These are phyloP conservation scores for Ramularia endophylla DNA, from an alignment of 2,329 filamentous ascomycete species.

Conservation along the genomic window DNA sequence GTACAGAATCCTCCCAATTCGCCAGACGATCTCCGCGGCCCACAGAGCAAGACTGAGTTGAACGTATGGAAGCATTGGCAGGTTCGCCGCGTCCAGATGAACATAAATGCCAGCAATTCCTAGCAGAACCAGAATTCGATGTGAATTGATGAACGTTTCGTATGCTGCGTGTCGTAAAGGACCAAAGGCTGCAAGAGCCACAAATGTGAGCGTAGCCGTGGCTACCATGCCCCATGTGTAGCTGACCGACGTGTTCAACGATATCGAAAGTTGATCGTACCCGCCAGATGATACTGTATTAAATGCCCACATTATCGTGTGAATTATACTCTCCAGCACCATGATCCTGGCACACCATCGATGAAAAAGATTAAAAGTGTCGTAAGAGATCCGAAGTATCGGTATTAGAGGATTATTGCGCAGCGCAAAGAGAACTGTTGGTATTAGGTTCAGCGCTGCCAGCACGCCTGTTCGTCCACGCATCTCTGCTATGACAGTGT, in stretches of 20 bases:
- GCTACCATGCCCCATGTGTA: constrained; percentile 59
- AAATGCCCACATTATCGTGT: constrained; percentile 67
- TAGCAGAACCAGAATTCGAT: constrained; percentile 68
- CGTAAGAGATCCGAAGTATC: constrained; percentile 81
- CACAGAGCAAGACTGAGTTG: constrained; percentile 70
- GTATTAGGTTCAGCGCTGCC: constrained; percentile 84
- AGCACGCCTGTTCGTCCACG: constrained; percentile 81
- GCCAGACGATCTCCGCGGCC: constrained; percentile 56
- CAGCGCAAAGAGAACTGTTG: constrained; percentile 78
- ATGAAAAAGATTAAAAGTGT: constrained; percentile 90
- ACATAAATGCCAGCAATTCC: constrained; percentile 68
- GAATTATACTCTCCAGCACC: constrained; percentile 62
- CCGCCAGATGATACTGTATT: constrained; percentile 58
- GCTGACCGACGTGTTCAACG: constrained; percentile 55
- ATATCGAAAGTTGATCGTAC: constrained; percentile 51
- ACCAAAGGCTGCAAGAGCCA: constrained; percentile 67
- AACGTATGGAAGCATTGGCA: constrained; percentile 69
- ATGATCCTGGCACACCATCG: constrained; percentile 75
- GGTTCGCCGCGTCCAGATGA: constrained; percentile 63
- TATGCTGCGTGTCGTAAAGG: constrained; percentile 91
- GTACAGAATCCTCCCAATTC: constrained; percentile 45
- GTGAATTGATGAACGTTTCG: constrained; percentile 86
- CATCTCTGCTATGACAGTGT: constrained; percentile 64
- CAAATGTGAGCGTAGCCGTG: constrained; percentile 53
- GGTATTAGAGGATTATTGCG: constrained; percentile 90